Conservation (phyloP, 2,329 filamentous ascomycete species). For the Stenocarpella maydis region DNA sequence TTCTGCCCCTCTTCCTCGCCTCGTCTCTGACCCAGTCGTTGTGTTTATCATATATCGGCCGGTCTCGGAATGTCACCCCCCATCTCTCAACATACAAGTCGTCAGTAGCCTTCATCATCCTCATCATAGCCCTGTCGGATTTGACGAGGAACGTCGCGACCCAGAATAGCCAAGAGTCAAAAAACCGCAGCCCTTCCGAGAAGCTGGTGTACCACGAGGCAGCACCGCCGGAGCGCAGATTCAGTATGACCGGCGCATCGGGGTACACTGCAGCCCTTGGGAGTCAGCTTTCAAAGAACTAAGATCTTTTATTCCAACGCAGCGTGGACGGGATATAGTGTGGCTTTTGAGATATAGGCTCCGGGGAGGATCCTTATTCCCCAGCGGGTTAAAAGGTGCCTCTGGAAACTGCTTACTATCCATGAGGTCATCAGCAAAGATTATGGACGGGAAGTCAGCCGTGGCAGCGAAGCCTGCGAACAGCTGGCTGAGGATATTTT, state of each 20-base stretch:
- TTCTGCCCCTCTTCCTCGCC: slow-evolving; percentile 27
- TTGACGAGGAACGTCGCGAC: slow-evolving; percentile 28
- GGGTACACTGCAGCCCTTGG: no score
- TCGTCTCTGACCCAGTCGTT: slow-evolving; percentile 32
- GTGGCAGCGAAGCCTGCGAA: slow-evolving; percentile 43
- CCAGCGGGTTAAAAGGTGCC: no score
- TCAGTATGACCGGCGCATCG: slow-evolving; percentile 45
- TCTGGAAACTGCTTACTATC: no score
- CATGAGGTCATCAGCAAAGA: slow-evolving; percentile 48
- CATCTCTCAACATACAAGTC: slow-evolving; percentile 25
- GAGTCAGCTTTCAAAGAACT: no score
- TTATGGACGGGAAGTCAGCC: slow-evolving; percentile 43
- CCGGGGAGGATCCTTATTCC: no score
- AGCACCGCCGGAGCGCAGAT: slow-evolving; percentile 36
- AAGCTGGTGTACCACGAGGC: slow-evolving; percentile 26
- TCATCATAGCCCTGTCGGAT: slow-evolving; percentile 33
- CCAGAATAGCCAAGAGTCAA: slow-evolving; percentile 33
- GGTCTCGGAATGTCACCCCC: slow-evolving; percentile 29
- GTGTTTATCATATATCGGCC: slow-evolving; percentile 28
- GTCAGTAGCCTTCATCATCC: slow-evolving; percentile 32
- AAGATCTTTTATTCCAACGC: no score
- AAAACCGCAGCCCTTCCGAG: slow-evolving; percentile 32
- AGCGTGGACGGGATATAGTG: no score
- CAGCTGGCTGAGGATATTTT: slow-evolving; percentile 43
- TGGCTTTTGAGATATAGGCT: no score